Evolutionary conservation across 148 eudicot species (phyloP), one percentile per base, ranked within the genome.

Genomic region (Cornus suecica): DNA sequence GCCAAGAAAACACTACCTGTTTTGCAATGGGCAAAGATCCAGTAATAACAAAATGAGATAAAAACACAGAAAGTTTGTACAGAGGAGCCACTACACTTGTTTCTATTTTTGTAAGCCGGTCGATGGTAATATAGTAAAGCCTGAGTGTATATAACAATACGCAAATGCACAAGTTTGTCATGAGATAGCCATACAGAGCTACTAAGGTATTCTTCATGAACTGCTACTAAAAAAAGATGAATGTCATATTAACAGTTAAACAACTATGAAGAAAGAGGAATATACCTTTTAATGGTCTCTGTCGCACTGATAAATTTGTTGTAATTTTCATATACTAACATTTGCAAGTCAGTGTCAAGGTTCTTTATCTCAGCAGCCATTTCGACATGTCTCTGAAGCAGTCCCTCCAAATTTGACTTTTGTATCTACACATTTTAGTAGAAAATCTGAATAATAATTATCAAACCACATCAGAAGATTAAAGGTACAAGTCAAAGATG

Each of bases 291-390:
- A 65, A 95, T 95, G 56, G 99, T 88, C 37, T 95, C 99, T 22
- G 99, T 92, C 60, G 99, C 99, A 83, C 99, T 95, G 63, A 95
- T 93, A 83, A 95, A 95, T 84, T 93, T 95, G 82, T 95, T 95
- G 86, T 95, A 95, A 79, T 95, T 95, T 75, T 93, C 99, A 85
- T 95, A 95, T 69, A 95, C 99, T 75, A 95, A 80, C 99, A 93
- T 95, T 84, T 95, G 99, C 85, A 93, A 78, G 89, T 95, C 99
- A 61, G 99, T 95, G 81, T 92, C 99, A 77, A 95, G 94, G 86
- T 93, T 95, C 75, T 95, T 95, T 66, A 91, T 93, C 80, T 95
- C 99, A 77, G 99, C 97, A 71, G 99, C 99, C 99, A 95, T 91
- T 87, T 95, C 97, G 61, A 95, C 97, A 83, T 95, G 99, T 65